A percentile compares a stretch with the other conserved stretches of the same genome.
phyloP scores from a whole-genome alignment of 1,284 basidiomycete genomes.

The Cutaneotrichosporon dermatis region DNA sequence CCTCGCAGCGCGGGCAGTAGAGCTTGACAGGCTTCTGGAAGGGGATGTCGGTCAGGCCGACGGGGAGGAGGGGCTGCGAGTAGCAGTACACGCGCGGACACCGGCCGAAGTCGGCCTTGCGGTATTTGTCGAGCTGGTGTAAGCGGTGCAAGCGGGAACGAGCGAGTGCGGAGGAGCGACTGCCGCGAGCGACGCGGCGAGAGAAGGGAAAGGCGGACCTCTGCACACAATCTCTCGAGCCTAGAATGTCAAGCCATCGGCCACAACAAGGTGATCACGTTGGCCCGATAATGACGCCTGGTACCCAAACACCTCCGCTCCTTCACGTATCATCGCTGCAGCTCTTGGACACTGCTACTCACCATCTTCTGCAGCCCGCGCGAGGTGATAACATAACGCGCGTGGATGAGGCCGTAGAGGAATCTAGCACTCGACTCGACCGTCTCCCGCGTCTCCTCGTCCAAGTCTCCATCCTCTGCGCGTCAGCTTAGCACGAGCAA shows the following conservation, averaged over 20 bases:
- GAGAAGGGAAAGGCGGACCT: no score
- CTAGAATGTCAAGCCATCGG: no score
- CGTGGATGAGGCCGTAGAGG: constrained; percentile 93
- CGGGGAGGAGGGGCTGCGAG: constrained; percentile 85
- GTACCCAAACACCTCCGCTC: no score
- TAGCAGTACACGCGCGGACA: constrained; percentile 93
- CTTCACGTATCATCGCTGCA: no score
- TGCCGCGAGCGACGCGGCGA: no score
- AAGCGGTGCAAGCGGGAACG: not conserved
- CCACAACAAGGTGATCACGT: no score
- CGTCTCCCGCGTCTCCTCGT: constrained; percentile 52
- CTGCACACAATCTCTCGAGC: no score
- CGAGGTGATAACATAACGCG: constrained; percentile 91
- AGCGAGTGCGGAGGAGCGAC: no score
- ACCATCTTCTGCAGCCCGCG: constrained; percentile 95
- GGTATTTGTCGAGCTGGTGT: constrained; percentile 88
- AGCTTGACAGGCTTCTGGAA: constrained; percentile 96
- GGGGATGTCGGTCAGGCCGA: constrained; percentile 86
- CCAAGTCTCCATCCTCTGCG: constrained; percentile 51
- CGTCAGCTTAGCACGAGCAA: not conserved
- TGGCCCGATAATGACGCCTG: no score
- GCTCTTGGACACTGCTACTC: constrained; percentile 20
- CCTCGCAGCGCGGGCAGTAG: constrained; percentile 93
- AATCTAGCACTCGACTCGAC: constrained; percentile 86
- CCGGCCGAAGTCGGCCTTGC: constrained; percentile 90